Base-by-base conservation (phyloP, 495 filamentous ascomycete species). In the Paragyromitra xinjiangensis region DNA sequence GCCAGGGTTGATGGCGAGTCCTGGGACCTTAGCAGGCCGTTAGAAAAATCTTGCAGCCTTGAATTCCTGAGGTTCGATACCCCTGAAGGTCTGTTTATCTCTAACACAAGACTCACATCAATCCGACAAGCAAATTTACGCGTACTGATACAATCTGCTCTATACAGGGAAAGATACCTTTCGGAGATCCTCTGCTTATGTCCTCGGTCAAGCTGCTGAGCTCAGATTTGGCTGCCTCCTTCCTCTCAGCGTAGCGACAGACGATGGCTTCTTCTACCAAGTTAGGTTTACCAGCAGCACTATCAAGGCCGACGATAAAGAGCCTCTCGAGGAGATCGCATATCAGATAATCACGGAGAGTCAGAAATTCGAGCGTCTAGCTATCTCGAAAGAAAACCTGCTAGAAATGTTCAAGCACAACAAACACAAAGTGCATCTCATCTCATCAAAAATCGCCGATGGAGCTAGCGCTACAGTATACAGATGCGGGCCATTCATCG, bases 221-320 rank as follows among this genome's bases (percentile, higher is more conserved):
- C 88, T 90, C 78, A 88, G 93, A 78, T 99, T 92, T 83, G 91
- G 91, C 55, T 97, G 93, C 85, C 89, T 93, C 67, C 87, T 99
- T 53, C 94, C 91, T 75, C 93, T 96, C 78, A 94, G 95, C 16
- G 93, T 93, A 22, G 94, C 93, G 2, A 92, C 92, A 16, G 89
- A 94, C 11, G 90, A 94, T 83, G 94, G 94, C 37, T 99, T 98
- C 88, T 98, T 94, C 87, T 97, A 98, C 84, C 94, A 98, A 82
- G 95, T 98, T 93, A 90, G 90, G 24, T 87, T 96, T 22, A 91
- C 91, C 26, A 90, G 89, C 22, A 89, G 88, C 79, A 89, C 90
- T 34, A 93, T 99, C 24, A 86, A 87, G 63, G 83, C 89, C 53
- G 83, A 86, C 50, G 95, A 99, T 81, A 92, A 91, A 88, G 86